Conservation (phyloP, 352 stramenopile genomes). For the Pythium insidiosum region DNA sequence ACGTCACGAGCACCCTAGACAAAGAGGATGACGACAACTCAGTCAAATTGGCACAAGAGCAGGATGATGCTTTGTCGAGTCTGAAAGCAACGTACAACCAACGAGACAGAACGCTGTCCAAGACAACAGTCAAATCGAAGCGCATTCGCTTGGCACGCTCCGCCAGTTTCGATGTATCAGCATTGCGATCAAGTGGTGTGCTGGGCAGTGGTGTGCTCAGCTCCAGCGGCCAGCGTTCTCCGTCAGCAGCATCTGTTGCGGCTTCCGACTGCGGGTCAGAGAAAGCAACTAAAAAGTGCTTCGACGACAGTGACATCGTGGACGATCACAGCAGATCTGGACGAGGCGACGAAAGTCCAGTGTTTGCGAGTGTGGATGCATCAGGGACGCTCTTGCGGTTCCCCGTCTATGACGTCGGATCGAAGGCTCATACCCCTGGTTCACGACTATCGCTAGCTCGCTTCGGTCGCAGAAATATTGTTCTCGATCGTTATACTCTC, state of each 20-base stretch:
- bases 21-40: too few species aligned
- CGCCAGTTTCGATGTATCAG: conserved; percentile 74
- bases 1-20: too few species aligned
- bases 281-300: conserved; percentile 68
- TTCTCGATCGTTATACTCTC: conserved; percentile 72
- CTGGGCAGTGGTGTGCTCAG: conserved; percentile 38
- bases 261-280: too few species aligned
- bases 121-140: too few species aligned
- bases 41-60: too few species aligned
- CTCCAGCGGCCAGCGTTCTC: conserved; percentile 7
- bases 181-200: too few species aligned
- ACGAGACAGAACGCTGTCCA: too few species aligned
- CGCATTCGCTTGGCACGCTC: conserved; percentile 64
- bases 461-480: conserved; percentile 59
- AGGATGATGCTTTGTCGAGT: too few species aligned
- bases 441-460: conserved; percentile 38
- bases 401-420: conserved; percentile 62
- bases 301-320: conserved; percentile 81
- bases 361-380: conserved; percentile 7
- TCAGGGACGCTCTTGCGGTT: conserved; percentile 34
- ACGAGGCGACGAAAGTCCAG: too few species aligned
- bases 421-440: conserved; percentile 36
- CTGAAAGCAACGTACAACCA: too few species aligned
- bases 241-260: conserved; percentile 6
- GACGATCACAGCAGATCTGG: too few species aligned